Percentiles rank a stretch among this genome's conserved stretches.
Evolutionary conservation across 352 stramenopile species (phyloP).

Genomic region (Globisporangium emineosum): DNA sequence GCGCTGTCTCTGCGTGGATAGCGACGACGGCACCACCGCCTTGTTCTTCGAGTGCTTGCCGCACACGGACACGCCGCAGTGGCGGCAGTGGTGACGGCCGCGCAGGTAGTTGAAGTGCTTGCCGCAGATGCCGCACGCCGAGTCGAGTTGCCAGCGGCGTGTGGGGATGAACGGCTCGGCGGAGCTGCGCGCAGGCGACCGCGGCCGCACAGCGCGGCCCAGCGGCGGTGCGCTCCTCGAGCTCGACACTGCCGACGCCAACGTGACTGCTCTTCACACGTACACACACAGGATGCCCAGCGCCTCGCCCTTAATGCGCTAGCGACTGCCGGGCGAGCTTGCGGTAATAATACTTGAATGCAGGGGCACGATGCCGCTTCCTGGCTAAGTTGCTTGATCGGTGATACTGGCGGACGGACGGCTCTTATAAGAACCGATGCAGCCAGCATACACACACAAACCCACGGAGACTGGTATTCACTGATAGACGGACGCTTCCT

Average conservation of each 20-base stretch:
- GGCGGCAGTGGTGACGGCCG: constrained; percentile 73
- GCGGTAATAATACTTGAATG: constrained; percentile 4
- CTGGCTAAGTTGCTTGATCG: background rate
- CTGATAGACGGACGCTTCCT: background rate
- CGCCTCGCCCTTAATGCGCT: background rate
- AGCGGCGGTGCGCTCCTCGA: constrained; percentile 10
- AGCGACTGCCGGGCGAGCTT: background rate
- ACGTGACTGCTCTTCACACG: constrained; percentile 1
- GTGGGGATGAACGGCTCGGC: constrained; percentile 56
- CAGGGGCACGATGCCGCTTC: background rate
- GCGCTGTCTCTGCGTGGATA: constrained; percentile 62
- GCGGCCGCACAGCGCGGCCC: too few relatives aligned
- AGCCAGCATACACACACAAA: background rate
- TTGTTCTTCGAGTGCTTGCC: constrained; percentile 67
- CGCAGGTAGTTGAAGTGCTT: constrained; percentile 56
- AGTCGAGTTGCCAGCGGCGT: constrained; percentile 52
- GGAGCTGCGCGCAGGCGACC: constrained; percentile 11
- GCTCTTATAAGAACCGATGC: background rate
- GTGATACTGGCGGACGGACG: background rate
- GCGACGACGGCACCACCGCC: constrained; percentile 60
- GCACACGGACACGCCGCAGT: constrained; percentile 75
- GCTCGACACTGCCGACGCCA: constrained; percentile 4
- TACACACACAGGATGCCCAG: constrained; percentile 1
- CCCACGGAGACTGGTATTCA: background rate
- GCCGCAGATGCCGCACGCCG: constrained; percentile 59